Evolutionary conservation across 805 yeast species (phyloP).

Genomic region (Teunomyces aglyptinius): DNA sequence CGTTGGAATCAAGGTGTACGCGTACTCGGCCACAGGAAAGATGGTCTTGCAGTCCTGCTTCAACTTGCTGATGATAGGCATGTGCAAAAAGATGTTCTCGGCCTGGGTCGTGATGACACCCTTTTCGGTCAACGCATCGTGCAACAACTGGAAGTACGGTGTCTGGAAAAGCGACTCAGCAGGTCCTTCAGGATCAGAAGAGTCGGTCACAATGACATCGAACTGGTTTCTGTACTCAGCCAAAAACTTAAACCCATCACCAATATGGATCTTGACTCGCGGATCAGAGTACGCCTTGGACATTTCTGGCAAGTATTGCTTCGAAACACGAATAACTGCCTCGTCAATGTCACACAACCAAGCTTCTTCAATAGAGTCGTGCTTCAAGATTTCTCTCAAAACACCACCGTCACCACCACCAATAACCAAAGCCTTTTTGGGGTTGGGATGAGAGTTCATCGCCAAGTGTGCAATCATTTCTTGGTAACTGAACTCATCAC

Average conservation of each 20-base stretch:
- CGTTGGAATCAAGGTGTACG: slow-evolving; percentile 91
- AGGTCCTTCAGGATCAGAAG: slow-evolving; percentile 98
- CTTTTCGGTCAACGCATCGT: slow-evolving; percentile 84
- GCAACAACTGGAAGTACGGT: slow-evolving; percentile 81
- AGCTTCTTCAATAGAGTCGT: slow-evolving; percentile 81
- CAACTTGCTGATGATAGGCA: slow-evolving; percentile 77
- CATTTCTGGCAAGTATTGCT: slow-evolving; percentile 85
- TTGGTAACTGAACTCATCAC: slow-evolving; percentile 97
- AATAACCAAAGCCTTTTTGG: slow-evolving; percentile 87
- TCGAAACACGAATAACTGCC: slow-evolving; percentile 82
- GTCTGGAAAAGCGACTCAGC: slow-evolving; percentile 92
- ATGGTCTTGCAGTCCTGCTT: slow-evolving; percentile 78
- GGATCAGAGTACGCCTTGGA: slow-evolving; percentile 82
- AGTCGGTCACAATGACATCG: slow-evolving; percentile 95
- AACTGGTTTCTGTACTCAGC: slow-evolving; percentile 78
- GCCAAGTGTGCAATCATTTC: slow-evolving; percentile 98
- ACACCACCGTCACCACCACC: slow-evolving; percentile 99
- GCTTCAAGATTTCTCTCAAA: slow-evolving; percentile 90
- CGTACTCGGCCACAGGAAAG: slow-evolving; percentile 89
- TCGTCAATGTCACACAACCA: slow-evolving; percentile 94
- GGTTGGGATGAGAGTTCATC: slow-evolving; percentile 88
- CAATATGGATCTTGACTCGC: slow-evolving; percentile 85
- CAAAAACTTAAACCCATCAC: slow-evolving; percentile 97
- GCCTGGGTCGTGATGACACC: slow-evolving; percentile 95
- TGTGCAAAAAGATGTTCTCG: slow-evolving; percentile 90